Evolutionary conservation across 305 asterid genomes (phyloP).

Genomic region (Striga hermonthica): DNA sequence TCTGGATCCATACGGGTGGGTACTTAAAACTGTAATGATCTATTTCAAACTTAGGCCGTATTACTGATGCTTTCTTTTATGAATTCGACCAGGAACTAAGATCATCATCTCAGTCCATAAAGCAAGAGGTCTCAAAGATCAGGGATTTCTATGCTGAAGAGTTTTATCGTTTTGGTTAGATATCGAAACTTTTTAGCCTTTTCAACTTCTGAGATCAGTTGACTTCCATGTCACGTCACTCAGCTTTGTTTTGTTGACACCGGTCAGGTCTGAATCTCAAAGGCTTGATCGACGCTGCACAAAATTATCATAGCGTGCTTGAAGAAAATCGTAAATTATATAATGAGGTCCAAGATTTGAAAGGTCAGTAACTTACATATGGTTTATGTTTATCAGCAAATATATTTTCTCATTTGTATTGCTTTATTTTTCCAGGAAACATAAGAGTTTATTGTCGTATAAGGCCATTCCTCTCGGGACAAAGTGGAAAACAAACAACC

Average conservation of each 20-base stretch:
- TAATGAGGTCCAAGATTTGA: constrained; percentile 95
- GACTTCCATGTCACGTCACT: constrained; percentile 21
- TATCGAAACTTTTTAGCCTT: constrained; percentile 16
- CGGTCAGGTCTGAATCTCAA: constrained; percentile 64
- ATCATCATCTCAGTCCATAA: constrained; percentile 60
- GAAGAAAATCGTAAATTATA: constrained; percentile 84
- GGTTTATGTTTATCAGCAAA: constrained; percentile 30
- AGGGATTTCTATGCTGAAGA: constrained; percentile 57
- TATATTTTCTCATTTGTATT: constrained; percentile 29
- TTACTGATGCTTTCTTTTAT: constrained; percentile 25
- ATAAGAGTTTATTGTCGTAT: constrained; percentile 89
- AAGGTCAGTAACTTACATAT: constrained; percentile 53
- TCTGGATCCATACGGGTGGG: constrained; percentile 68
- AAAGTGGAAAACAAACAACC: constrained; percentile 65
- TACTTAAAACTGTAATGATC: constrained; percentile 28
- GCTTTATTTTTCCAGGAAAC: constrained; percentile 53
- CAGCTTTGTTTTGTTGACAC: constrained; percentile 25
- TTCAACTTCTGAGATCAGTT: constrained; percentile 19
- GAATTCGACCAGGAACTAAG: constrained; percentile 57
- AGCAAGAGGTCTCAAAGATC: constrained; percentile 64
- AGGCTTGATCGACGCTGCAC: constrained; percentile 76
- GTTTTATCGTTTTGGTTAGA: constrained; percentile 57
- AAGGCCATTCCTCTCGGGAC: constrained; percentile 85
- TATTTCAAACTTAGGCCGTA: constrained; percentile 17
- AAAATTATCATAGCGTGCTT: constrained; percentile 70